These are phyloP conservation scores for Pseudodiploospora longispora DNA, from an alignment of 2,329 filamentous ascomycete genomes.

Conservation along the genomic window DNA sequence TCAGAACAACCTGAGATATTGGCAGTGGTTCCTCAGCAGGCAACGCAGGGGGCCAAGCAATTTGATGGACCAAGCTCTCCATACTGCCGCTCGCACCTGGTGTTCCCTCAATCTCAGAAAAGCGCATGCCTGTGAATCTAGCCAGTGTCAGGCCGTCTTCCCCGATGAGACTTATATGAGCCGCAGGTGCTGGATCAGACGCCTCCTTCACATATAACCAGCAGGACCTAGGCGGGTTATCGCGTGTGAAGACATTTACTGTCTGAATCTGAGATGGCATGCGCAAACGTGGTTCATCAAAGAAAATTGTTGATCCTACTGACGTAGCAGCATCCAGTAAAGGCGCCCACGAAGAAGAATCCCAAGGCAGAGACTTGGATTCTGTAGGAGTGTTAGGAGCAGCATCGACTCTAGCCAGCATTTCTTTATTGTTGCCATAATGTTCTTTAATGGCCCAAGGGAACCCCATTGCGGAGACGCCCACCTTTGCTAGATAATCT, in stretches of 20 bases:
- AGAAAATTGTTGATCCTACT: constrained; percentile 5
- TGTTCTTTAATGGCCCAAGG: constrained; percentile 7
- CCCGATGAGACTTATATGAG: constrained; percentile 2
- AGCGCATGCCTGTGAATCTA: constrained; percentile 4
- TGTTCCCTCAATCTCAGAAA: constrained; percentile 7
- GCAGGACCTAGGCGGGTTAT: constrained; percentile 1
- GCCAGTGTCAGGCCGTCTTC: constrained; percentile 1
- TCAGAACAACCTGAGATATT: no score
- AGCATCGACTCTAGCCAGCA: constrained; percentile 7
- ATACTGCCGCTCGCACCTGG: constrained; percentile 3
- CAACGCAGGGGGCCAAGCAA: constrained; percentile 3
- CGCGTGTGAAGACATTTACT: not conserved
- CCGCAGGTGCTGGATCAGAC: not conserved
- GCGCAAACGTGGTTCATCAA: constrained; percentile 2
- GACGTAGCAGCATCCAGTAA: constrained; percentile 9
- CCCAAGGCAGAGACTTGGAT: not conserved
- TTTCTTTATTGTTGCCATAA: constrained; percentile 8
- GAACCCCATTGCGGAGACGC: constrained; percentile 6
- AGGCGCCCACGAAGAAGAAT: constrained; percentile 3
- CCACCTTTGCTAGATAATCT: constrained; percentile 6
- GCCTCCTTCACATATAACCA: constrained; percentile 6
- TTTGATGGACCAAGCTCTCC: constrained; percentile 8
- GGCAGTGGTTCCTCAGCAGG: constrained; percentile 4
- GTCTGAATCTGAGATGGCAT: constrained; percentile 4
- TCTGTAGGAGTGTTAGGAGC: not conserved